These are phyloP conservation scores for Fulvia fulva DNA, from an alignment of 2,329 filamentous ascomycete genomes.

Conservation along the genomic window DNA sequence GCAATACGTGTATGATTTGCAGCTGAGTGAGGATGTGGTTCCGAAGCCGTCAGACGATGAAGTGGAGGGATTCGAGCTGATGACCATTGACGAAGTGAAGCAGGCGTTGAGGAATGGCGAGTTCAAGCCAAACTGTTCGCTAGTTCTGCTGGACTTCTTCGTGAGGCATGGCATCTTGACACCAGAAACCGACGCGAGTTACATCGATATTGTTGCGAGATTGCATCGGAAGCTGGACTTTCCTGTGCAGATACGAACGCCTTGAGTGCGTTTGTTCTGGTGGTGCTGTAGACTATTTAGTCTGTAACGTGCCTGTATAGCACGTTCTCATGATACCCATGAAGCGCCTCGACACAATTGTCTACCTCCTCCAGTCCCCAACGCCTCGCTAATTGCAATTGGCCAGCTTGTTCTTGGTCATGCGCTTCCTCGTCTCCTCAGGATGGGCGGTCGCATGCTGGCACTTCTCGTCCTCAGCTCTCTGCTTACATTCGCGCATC, in stretches of 20 bases:
- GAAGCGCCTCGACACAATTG: constrained; percentile 9
- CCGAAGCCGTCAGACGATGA: constrained; percentile 82
- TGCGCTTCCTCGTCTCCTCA: constrained; percentile 43
- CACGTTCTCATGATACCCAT: constrained; percentile 25
- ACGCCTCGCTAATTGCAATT: constrained; percentile 31
- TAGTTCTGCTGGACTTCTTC: constrained; percentile 86
- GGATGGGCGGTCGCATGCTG: constrained; percentile 9
- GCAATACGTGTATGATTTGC: constrained; percentile 87
- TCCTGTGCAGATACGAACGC: constrained; percentile 40
- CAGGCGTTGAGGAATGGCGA: constrained; percentile 64
- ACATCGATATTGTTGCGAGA: constrained; percentile 68
- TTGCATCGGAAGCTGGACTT: constrained; percentile 79
- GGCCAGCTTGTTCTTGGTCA: constrained; percentile 36
- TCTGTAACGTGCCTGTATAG: not conserved
- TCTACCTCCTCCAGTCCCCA: constrained; percentile 14
- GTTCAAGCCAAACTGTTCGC: constrained; percentile 90
- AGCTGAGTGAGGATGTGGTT: constrained; percentile 63
- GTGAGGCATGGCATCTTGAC: constrained; percentile 78
- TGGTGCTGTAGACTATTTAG: not conserved
- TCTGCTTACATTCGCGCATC: constrained; percentile 7
- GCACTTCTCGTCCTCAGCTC: constrained; percentile 12
- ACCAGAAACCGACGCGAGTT: constrained; percentile 71
- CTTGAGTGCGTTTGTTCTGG: constrained; percentile 23
- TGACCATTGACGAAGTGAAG: constrained; percentile 71
- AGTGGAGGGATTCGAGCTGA: constrained; percentile 78